Evolutionary conservation across 129 eudicot genomes (phyloP), one percentile per base, ranked within the genome.

Genomic region (sunflower (Helianthus annuus)): DNA sequence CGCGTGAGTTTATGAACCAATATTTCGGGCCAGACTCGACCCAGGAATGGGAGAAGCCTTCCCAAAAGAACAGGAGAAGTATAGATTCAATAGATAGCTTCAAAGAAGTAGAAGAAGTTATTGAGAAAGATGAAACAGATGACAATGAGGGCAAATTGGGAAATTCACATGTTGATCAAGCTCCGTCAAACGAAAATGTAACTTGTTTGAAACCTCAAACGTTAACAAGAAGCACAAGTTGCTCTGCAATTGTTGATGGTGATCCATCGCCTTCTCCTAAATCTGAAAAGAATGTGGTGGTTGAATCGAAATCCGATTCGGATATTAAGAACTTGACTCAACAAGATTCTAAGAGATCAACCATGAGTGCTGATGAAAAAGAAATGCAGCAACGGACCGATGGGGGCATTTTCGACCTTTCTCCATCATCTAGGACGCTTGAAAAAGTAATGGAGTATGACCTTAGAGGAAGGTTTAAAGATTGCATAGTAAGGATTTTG

Each of bases 11-110:
- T 65, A 84, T 87, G 70, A 78, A 85, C 48, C 83, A 83, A 73
- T 87, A 86, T 75, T 81, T 83, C 64, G 87, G 86, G 56, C 92
- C 91, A 15, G 91, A 90, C 72, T 77, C 86, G 62, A 76, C 60
- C 34, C 75, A 76, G 16, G 87, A 88, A 14, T 85, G 86, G 95
- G 95, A 82, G 74, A 75, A 83, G 71, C 66, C 54, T 64, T 32
- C 87, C 56, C 76, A 60, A 63, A 80, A 60, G 62, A 53, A 58
- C 9, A 80, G 57, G 45, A 64, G 76, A 54, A 77, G 69, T 24
- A 69, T 77, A 63, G 56, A 80, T 48, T 71, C 75, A 24, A 84
- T 78, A 78, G 98, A 85, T 27, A 73, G 69, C 73, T 80, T 82
- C 78, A 89, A 76, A 76, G 90, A 89, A 36, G 92, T 87, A 52